These are phyloP conservation scores for Amphicarpaea edgeworthii DNA, from an alignment of 306 rosid genomes.

Conservation along the genomic window DNA sequence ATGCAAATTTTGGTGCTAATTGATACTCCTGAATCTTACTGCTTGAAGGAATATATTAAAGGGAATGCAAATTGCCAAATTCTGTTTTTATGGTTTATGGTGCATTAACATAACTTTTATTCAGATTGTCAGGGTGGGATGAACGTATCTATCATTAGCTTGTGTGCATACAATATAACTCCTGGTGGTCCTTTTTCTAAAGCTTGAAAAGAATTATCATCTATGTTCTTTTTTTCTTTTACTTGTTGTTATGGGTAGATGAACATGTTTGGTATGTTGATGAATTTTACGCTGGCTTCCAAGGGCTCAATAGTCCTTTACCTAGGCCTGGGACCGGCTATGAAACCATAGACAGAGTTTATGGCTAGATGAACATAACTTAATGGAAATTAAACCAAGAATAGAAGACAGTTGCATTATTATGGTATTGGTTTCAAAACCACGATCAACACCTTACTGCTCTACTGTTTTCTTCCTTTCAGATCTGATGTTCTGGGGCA, in stretches of 20 bases:
- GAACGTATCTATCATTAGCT: slow-evolving; percentile 23
- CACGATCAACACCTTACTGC: not conserved
- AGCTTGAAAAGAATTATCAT: slow-evolving; percentile 26
- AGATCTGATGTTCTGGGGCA: slow-evolving; percentile 99
- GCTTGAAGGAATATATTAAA: not conserved
- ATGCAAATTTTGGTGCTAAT: slow-evolving; percentile 25
- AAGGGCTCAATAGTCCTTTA: not conserved
- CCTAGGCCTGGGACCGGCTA: not conserved
- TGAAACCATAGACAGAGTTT: not conserved
- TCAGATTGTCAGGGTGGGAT: not conserved
- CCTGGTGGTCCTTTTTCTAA: not conserved
- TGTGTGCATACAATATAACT: slow-evolving; percentile 16
- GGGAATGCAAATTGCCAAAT: too few species aligned
- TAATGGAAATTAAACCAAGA: not conserved
- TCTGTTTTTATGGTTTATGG: slow-evolving; percentile 19
- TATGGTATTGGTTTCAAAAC: slow-evolving; percentile 17
- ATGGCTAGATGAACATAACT: slow-evolving; percentile 21
- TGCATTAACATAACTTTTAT: too few species aligned
- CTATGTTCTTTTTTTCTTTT: not conserved
- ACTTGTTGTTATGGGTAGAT: not conserved
- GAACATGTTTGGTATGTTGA: not conserved
- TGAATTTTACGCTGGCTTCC: not conserved
- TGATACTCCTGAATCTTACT: slow-evolving; percentile 14
- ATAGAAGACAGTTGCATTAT: slow-evolving; percentile 23
- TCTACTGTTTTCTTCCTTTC: slow-evolving; percentile 36